Percentiles rank a stretch among this genome's conserved stretches.
These are phyloP conservation scores for Chrysanthemum makinoi DNA, from an alignment of 129 eudicot species.

Conservation along the genomic window DNA sequence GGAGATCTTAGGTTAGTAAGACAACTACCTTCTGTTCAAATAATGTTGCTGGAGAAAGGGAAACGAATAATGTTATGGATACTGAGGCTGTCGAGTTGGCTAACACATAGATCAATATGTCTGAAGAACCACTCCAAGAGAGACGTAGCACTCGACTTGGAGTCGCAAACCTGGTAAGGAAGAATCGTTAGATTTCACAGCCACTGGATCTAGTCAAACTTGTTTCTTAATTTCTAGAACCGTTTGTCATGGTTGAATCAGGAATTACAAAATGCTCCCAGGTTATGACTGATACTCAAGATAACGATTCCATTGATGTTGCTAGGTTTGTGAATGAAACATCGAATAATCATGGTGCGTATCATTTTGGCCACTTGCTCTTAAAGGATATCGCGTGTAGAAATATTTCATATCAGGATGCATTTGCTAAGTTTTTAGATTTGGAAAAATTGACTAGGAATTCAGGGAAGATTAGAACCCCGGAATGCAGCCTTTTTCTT, in stretches of 20 bases:
- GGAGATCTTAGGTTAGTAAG: too few species aligned
- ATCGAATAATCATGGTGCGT: constrained; percentile 72
- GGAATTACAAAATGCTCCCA: constrained; percentile 38
- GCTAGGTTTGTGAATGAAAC: constrained; percentile 51
- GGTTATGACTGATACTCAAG: constrained; percentile 30
- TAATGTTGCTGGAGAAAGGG: constrained; percentile 28
- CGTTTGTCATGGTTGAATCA: constrained; percentile 50
- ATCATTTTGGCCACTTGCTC: constrained; percentile 77
- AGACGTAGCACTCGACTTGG: constrained; percentile 88
- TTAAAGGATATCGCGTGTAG: constrained; percentile 59
- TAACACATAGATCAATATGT: constrained; percentile 35
- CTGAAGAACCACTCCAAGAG: constrained; percentile 82
- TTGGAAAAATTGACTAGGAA: constrained; percentile 71
- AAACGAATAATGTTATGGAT: constrained; percentile 25
- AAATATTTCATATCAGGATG: constrained; percentile 49
- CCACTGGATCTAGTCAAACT: constrained; percentile 62
- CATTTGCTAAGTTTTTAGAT: constrained; percentile 57
- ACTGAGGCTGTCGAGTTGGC: constrained; percentile 32
- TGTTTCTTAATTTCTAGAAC: constrained; percentile 60
- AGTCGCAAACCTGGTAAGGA: constrained; percentile 90
- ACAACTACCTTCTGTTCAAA: too few species aligned
- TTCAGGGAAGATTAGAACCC: constrained; percentile 60
- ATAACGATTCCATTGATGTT: constrained; percentile 50
- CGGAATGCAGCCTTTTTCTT: constrained; percentile 84
- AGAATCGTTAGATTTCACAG: constrained; percentile 52